These are phyloP conservation scores for Botryotinia narcissicola DNA, from an alignment of 2,329 filamentous ascomycete species.

Conservation along the genomic window DNA sequence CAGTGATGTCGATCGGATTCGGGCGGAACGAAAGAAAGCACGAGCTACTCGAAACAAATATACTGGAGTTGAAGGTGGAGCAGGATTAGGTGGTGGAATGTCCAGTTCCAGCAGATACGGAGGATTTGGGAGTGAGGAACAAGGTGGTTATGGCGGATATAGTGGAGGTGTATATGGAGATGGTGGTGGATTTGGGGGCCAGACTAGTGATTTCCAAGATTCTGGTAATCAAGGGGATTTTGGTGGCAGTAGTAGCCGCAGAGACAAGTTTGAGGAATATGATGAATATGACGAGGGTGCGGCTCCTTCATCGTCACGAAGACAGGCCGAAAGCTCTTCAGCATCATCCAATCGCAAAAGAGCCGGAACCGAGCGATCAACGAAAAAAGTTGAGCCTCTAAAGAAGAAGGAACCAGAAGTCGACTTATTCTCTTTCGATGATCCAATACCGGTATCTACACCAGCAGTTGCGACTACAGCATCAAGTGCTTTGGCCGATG, in stretches of 20 bases:
- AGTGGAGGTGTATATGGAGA: constrained; percentile 86
- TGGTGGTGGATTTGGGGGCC: constrained; percentile 86
- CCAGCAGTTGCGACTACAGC: constrained; percentile 44
- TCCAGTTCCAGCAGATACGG: constrained; percentile 59
- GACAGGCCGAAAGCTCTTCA: constrained; percentile 32
- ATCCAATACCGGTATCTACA: constrained; percentile 55
- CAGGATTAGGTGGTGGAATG: constrained; percentile 53
- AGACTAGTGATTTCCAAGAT: constrained; percentile 69
- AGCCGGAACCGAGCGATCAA: constrained; percentile 46
- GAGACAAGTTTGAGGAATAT: constrained; percentile 91
- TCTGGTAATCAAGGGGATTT: constrained; percentile 37
- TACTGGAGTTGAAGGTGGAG: constrained; percentile 84
- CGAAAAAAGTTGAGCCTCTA: constrained; percentile 65
- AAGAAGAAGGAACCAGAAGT: constrained; percentile 87
- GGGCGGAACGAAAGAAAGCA: constrained; percentile 83
- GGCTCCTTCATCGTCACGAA: constrained; percentile 47
- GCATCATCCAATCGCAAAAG: constrained; percentile 35
- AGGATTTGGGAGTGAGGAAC: constrained; percentile 81
- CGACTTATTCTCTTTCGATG: constrained; percentile 91
- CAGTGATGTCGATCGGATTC: constrained; percentile 84
- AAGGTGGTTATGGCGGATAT: constrained; percentile 63
- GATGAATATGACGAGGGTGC: constrained; percentile 88
- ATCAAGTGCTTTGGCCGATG: constrained; percentile 45
- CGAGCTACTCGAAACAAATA: constrained; percentile 90
- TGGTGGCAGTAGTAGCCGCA: constrained; percentile 43